A percentile compares a stretch with the other conserved stretches of the same genome.
These are phyloP conservation scores for Coriolopsis trogii DNA, from an alignment of 1,284 basidiomycete genomes.

Conservation along the genomic window DNA sequence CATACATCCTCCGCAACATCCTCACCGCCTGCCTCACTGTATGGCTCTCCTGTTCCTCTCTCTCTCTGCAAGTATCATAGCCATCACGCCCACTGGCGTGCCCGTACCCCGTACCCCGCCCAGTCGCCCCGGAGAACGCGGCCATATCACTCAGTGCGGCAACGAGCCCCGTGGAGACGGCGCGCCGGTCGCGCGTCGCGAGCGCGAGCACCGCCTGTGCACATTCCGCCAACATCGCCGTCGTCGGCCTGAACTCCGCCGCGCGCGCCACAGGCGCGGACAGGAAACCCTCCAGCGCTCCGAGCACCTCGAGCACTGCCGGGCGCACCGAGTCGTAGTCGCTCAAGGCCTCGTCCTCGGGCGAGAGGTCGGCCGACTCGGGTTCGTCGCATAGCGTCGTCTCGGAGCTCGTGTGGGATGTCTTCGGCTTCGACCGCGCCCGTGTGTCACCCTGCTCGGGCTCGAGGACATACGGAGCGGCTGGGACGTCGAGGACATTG, in stretches of 20 bases:
- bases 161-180: constrained; percentile 11
- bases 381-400: background rate
- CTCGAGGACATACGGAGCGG: no score
- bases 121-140: background rate
- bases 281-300: constrained; percentile 18
- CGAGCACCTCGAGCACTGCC: constrained; percentile 6
- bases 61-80: background rate
- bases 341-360: background rate
- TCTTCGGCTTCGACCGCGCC: no score
- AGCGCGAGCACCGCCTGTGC: constrained; percentile 18
- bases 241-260: constrained; percentile 16
- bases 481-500: background rate
- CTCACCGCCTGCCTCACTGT: constrained; percentile 12
- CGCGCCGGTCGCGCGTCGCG: constrained; percentile 8
- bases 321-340: constrained; percentile 16
- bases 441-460: no score
- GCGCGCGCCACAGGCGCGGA: constrained; percentile 12
- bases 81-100: background rate
- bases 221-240: constrained; percentile 20
- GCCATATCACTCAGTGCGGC: constrained; percentile 11
- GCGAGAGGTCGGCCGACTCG: background rate
- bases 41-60: constrained; percentile 4
- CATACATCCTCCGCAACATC: constrained; percentile 15
- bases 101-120: background rate
- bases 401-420: background rate